Percentiles rank a stretch among this genome's conserved stretches.
Conservation (phyloP, 1,284 basidiomycete species). For the Cryptococcus sp. region DNA sequence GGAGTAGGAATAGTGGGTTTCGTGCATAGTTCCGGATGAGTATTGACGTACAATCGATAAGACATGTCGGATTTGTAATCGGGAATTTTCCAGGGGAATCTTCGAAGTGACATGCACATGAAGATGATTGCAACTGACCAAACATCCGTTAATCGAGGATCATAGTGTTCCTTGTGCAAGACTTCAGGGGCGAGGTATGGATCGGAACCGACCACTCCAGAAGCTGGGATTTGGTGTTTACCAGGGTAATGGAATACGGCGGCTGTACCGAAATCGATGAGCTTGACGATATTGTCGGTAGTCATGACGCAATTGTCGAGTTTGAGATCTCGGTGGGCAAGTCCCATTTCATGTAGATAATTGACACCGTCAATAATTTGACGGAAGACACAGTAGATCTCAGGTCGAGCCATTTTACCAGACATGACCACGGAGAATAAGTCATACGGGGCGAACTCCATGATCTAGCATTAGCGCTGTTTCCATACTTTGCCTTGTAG, state of each 20-base stretch:
- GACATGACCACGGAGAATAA: slow-evolving; percentile 99
- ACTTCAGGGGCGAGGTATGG: slow-evolving; percentile 99
- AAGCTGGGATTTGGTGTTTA: slow-evolving; percentile 71
- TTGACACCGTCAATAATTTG: slow-evolving; percentile 98
- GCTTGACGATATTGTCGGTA: slow-evolving; percentile 85
- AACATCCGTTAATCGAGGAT: slow-evolving; percentile 95
- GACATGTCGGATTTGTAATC: slow-evolving; percentile 89
- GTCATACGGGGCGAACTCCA: slow-evolving; percentile 99
- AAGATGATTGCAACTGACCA: slow-evolving; percentile 99
- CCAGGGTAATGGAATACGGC: slow-evolving; percentile 99
- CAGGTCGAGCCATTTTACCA: slow-evolving; percentile 94
- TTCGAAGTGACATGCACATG: slow-evolving; percentile 96
- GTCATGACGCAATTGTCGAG: slow-evolving; percentile 99
- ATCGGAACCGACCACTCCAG: slow-evolving; percentile 93
- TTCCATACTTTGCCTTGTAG: slow-evolving; percentile 2
- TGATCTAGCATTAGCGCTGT: slow-evolving; percentile 60
- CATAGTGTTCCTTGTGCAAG: slow-evolving; percentile 72
- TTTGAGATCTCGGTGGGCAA: slow-evolving; percentile 97
- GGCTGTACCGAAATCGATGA: slow-evolving; percentile 99
- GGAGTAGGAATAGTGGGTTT: slow-evolving; percentile 42
- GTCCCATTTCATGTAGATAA: slow-evolving; percentile 94
- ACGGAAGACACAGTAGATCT: slow-evolving; percentile 98
- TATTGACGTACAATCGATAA: slow-evolving; percentile 85
- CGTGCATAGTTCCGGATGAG: slow-evolving; percentile 78
- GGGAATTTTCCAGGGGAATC: slow-evolving; percentile 99